Percentiles rank a stretch among this genome's conserved stretches.
These are phyloP conservation scores for Setaria italica DNA, from an alignment of 202 grass and related monocot species.

Conservation along the genomic window DNA sequence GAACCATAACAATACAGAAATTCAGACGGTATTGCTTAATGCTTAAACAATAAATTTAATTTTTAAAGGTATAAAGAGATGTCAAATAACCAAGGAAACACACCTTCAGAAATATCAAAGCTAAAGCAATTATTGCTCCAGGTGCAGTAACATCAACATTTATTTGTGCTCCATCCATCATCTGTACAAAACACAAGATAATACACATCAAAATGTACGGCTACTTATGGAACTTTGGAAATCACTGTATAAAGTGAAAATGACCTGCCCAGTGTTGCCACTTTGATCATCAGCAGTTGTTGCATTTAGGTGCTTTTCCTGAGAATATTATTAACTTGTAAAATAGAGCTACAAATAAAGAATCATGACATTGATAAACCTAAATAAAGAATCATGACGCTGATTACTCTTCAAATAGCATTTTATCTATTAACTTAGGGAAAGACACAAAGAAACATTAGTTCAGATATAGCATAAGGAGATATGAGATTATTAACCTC, in stretches of 20 bases:
- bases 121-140: slow-evolving; percentile 95
- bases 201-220: slow-evolving; percentile 31
- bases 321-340: slow-evolving; percentile 40
- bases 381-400: slow-evolving; percentile 7
- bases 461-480: neutral
- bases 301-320: slow-evolving; percentile 68
- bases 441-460: neutral
- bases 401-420: slow-evolving; percentile 19
- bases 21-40: neutral
- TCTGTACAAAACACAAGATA: slow-evolving; percentile 60
- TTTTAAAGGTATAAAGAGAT: slow-evolving; percentile 11
- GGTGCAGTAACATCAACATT: slow-evolving; percentile 98
- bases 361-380: slow-evolving; percentile 1
- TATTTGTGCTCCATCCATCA: slow-evolving; percentile 87
- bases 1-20: slow-evolving; percentile 41
- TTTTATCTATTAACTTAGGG: slow-evolving; percentile 6
- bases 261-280: slow-evolving; percentile 70
- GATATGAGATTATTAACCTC: neutral
- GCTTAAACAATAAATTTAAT: slow-evolving; percentile 4
- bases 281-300: slow-evolving; percentile 63
- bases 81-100: slow-evolving; percentile 37
- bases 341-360: slow-evolving; percentile 2
- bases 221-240: slow-evolving; percentile 34
- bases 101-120: slow-evolving; percentile 92
- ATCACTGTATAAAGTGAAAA: slow-evolving; percentile 30